Evolutionary conservation across 163 green algal genomes (phyloP).

Genomic region (Prototheca cutis): DNA sequence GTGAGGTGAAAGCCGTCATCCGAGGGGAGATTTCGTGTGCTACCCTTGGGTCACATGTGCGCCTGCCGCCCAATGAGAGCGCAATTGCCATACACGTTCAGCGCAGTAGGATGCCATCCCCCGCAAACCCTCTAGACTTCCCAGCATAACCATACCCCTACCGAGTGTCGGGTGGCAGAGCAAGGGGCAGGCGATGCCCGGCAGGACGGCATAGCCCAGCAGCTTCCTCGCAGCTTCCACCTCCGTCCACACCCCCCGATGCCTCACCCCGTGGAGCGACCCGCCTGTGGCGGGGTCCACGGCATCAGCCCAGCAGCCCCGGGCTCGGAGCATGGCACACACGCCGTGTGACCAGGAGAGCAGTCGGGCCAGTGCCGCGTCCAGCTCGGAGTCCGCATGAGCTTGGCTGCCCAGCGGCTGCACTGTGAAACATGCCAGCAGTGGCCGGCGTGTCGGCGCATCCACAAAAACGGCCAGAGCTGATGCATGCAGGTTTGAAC

Average conservation of each 20-base stretch:
- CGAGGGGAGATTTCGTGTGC: no score
- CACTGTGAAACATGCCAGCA: conserved; percentile 23
- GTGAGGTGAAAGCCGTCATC: no score
- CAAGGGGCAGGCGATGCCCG: conserved; percentile 18
- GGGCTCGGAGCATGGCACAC: not conserved
- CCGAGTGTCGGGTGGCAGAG: conserved; percentile 22
- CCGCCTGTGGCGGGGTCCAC: conserved; percentile 24
- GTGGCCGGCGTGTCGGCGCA: not conserved
- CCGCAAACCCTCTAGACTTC: not conserved
- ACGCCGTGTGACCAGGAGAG: conserved; percentile 20
- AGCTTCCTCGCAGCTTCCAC: conserved; percentile 14
- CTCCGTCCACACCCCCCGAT: conserved; percentile 30
- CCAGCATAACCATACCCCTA: no score
- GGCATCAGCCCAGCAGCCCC: conserved; percentile 21
- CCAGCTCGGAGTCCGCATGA: conserved; percentile 23
- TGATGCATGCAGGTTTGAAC: conserved; percentile 2
- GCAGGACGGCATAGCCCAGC: conserved; percentile 22
- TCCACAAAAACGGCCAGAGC: conserved; percentile 22
- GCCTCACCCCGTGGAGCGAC: conserved; percentile 3
- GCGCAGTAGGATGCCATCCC: not conserved
- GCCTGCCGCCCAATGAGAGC: no score
- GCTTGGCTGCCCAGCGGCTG: conserved; percentile 5
- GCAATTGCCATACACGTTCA: not conserved
- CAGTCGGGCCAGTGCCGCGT: conserved; percentile 26
- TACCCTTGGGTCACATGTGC: no score